Evolutionary conservation across 2,329 filamentous ascomycete species (phyloP).

Genomic region (Calonectria pteridis): DNA sequence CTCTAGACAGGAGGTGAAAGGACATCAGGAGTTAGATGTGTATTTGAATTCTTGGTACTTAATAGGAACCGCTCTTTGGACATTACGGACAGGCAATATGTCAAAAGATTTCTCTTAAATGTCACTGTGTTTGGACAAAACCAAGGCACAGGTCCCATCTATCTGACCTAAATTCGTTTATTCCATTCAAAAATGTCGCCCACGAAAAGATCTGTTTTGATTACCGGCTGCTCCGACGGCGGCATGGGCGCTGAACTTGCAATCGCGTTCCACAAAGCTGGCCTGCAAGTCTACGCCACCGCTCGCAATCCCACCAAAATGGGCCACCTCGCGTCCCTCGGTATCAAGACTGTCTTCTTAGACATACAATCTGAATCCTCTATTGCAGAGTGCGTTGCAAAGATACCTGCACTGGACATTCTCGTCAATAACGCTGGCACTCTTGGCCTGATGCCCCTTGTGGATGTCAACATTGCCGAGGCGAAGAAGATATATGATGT

Average conservation of each 20-base stretch:
- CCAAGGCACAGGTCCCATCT: not conserved
- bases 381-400: conserved; percentile 36
- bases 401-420: conserved; percentile 34
- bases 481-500: conserved; percentile 39
- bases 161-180: not conserved
- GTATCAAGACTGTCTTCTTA: conserved; percentile 52
- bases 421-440: conserved; percentile 48
- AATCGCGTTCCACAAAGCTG: conserved; percentile 50
- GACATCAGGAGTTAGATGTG: not conserved
- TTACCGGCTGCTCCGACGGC: conserved; percentile 54
- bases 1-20: not conserved
- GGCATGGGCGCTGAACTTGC: conserved; percentile 56
- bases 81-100: not conserved
- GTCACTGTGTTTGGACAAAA: not conserved
- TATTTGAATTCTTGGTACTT: not conserved
- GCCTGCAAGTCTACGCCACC: conserved; percentile 55
- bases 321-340: conserved; percentile 40
- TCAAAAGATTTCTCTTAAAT: not conserved
- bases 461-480: conserved; percentile 37
- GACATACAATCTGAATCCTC: conserved; percentile 53
- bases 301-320: conserved; percentile 50
- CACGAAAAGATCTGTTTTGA: conserved; percentile 39
- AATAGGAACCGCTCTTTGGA: not conserved
- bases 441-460: conserved; percentile 40
- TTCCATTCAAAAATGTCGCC: not conserved